Percentiles rank a stretch among this genome's conserved stretches.
These are phyloP conservation scores for Zygosaccharomyces lentus DNA, from an alignment of 805 yeast genomes.

Conservation along the genomic window DNA sequence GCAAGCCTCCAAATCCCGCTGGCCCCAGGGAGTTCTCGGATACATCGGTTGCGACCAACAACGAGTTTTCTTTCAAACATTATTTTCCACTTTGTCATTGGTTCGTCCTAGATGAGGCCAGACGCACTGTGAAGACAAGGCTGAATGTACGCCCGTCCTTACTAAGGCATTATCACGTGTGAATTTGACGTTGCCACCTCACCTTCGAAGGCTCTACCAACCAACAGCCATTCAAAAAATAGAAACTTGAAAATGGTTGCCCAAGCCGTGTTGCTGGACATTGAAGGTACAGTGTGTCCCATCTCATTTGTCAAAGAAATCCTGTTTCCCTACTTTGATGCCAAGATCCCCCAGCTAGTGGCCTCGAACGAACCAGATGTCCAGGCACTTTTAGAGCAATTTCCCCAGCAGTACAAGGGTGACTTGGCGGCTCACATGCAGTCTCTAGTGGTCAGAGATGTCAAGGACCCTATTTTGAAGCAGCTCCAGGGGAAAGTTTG, in stretches of 20 bases:
- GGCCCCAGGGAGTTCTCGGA: constrained; percentile 8
- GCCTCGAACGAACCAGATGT: constrained; percentile 19
- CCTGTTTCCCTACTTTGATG: constrained; percentile 70
- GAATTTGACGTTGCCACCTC: neutral
- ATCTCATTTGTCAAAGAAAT: constrained; percentile 80
- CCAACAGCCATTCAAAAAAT: neutral
- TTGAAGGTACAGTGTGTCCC: constrained; percentile 93
- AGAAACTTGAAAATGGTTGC: constrained; percentile 3
- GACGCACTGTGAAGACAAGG: neutral
- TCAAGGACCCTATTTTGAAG: constrained; percentile 75
- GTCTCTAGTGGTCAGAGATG: constrained; percentile 56
- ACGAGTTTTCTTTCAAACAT: neutral
- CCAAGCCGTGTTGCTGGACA: constrained; percentile 46
- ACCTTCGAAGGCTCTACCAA: neutral
- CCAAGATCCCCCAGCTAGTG: constrained; percentile 43
- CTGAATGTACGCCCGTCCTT: neutral
- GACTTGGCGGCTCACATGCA: constrained; percentile 46
- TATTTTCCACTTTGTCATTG: constrained; percentile 4
- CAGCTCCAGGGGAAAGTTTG: constrained; percentile 80
- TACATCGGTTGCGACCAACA: constrained; percentile 11
- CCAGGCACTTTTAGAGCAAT: constrained; percentile 25
- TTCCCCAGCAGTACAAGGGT: constrained; percentile 28
- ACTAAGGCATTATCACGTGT: neutral
- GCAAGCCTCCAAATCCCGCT: constrained; percentile 6
- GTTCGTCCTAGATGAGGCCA: constrained; percentile 10